Evolutionary conservation across 495 filamentous ascomycete genomes (phyloP).

Genomic region (Durotheca rogersii): DNA sequence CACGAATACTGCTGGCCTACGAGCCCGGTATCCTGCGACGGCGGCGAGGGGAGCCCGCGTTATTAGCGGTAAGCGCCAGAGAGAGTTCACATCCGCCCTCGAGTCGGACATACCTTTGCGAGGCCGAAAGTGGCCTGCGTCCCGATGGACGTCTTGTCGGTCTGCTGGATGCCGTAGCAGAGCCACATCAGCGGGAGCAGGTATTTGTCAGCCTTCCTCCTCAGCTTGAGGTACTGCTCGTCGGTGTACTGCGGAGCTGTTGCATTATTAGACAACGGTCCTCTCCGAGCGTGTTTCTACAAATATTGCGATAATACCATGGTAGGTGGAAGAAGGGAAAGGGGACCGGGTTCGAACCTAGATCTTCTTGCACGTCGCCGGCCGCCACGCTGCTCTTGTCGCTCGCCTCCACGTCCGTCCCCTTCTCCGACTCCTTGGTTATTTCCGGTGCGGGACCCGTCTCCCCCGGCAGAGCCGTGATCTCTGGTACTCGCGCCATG

Average conservation of each 20-base stretch:
- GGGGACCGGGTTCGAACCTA: constrained; percentile 11
- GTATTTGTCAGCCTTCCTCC: constrained; percentile 32
- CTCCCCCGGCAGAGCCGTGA: constrained; percentile 10
- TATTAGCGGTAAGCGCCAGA: not conserved
- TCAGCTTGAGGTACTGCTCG: constrained; percentile 34
- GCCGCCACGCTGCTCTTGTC: constrained; percentile 26
- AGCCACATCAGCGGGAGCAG: constrained; percentile 39
- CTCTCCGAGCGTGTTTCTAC: no score
- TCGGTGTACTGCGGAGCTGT: constrained; percentile 29
- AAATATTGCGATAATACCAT: no score
- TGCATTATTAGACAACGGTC: constrained; percentile 1
- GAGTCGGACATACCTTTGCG: constrained; percentile 6
- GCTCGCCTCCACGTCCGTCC: constrained; percentile 21
- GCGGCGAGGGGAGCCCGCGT: not conserved
- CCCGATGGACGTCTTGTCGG: constrained; percentile 36
- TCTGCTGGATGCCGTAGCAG: constrained; percentile 39
- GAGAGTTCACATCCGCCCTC: not conserved
- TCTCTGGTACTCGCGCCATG: constrained; percentile 19
- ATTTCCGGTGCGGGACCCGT: constrained; percentile 5
- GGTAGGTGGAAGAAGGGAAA: no score
- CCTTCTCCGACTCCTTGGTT: constrained; percentile 12
- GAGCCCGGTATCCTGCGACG: constrained; percentile 31
- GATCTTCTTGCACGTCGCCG: constrained; percentile 15
- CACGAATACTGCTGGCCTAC: constrained; percentile 39
- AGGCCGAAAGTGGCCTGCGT: constrained; percentile 37